phyloP scores from a whole-genome alignment of 2,329 filamentous ascomycete genomes.

The Penicillium sp. region DNA sequence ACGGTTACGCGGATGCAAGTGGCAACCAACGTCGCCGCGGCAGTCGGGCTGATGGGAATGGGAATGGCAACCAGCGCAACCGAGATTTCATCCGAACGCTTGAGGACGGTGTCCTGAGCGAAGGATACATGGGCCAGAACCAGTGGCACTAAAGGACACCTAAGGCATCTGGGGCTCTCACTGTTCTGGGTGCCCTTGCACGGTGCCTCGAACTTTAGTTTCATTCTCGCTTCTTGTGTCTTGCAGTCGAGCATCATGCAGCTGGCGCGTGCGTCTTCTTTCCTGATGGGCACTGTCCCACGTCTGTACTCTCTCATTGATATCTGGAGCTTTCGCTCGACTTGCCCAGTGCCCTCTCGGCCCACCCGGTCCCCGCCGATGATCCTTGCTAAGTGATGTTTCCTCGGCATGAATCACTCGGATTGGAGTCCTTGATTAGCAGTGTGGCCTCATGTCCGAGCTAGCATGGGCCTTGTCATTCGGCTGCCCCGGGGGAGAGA shows the following conservation, averaged over 20 bases:
- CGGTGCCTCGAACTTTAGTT: constrained; percentile 2
- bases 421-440: not conserved
- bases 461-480: not conserved
- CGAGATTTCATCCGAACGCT: constrained; percentile 91
- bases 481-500: not conserved
- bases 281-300: constrained; percentile 12
- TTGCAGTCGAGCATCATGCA: constrained; percentile 8
- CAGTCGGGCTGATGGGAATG: constrained; percentile 58
- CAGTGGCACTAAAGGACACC: constrained; percentile 60
- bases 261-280: constrained; percentile 9
- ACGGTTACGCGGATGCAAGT: constrained; percentile 67
- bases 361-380: not conserved
- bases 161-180: not conserved
- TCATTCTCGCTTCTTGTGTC: constrained; percentile 2
- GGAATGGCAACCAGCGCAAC: constrained; percentile 50
- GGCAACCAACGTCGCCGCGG: constrained; percentile 68
- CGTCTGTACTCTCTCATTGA: constrained; percentile 6
- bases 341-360: constrained; percentile 1
- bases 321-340: constrained; percentile 17
- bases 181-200: not conserved
- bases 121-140: constrained; percentile 74
- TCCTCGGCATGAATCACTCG: constrained; percentile 6
- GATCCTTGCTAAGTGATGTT: not conserved
- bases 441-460: not conserved
- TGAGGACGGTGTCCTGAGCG: constrained; percentile 89